A percentile compares a stretch with the other conserved stretches of the same genome.
Evolutionary conservation across 805 yeast species (phyloP).

Genomic region (Ogataea siamensis): DNA sequence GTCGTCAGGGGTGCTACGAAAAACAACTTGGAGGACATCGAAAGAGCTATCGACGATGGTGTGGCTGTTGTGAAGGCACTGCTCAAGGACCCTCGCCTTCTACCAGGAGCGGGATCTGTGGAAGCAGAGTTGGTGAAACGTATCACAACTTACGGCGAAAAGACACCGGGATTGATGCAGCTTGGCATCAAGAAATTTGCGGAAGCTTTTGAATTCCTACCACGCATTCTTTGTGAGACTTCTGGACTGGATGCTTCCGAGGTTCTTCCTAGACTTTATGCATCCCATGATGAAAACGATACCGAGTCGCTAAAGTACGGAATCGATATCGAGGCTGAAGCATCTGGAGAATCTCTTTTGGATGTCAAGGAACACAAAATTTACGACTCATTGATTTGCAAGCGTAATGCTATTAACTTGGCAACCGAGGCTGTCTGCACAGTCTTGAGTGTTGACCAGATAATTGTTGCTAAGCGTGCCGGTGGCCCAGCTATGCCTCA

Average conservation of each 20-base stretch:
- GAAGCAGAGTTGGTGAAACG: slow-evolving; percentile 84
- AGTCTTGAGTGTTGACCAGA: slow-evolving; percentile 89
- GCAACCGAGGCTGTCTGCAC: slow-evolving; percentile 96
- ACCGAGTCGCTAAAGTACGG: slow-evolving; percentile 44
- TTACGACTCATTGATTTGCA: slow-evolving; percentile 75
- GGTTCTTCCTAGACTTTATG: slow-evolving; percentile 82
- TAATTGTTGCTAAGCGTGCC: slow-evolving; percentile 97
- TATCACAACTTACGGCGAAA: slow-evolving; percentile 83
- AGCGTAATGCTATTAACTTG: slow-evolving; percentile 82
- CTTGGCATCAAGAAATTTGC: slow-evolving; percentile 94
- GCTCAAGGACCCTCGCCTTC: slow-evolving; percentile 72
- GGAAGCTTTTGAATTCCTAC: slow-evolving; percentile 90
- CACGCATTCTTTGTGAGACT: slow-evolving; percentile 90
- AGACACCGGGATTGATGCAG: slow-evolving; percentile 89
- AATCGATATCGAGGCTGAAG: slow-evolving; percentile 77
- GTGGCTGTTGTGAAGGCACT: slow-evolving; percentile 88
- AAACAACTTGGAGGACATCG: slow-evolving; percentile 88
- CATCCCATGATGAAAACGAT: slow-evolving; percentile 68
- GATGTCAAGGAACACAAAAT: slow-evolving; percentile 71
- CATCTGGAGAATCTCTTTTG: slow-evolving; percentile 56
- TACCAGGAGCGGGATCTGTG: slow-evolving; percentile 96
- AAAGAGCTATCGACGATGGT: slow-evolving; percentile 97
- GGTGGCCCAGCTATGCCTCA: slow-evolving; percentile 94
- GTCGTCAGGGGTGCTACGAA: slow-evolving; percentile 96
- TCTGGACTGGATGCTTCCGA: slow-evolving; percentile 90